Percentiles rank a stretch among this genome's conserved stretches.
These are phyloP conservation scores for Smallanthus sonchifolius DNA, from an alignment of 129 eudicot species.

Conservation along the genomic window DNA sequence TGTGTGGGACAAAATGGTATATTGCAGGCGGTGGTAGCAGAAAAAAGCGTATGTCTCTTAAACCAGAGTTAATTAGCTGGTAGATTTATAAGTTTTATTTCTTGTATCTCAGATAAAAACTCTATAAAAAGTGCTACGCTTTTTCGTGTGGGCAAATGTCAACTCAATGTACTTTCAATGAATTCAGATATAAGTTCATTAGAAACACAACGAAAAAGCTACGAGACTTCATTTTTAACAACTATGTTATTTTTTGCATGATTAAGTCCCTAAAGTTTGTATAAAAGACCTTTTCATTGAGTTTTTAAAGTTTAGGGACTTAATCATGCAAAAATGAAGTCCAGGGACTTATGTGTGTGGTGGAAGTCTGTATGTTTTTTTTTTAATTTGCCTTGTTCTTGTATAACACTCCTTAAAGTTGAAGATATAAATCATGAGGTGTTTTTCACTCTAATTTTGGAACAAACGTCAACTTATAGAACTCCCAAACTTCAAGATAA, in stretches of 20 bases:
- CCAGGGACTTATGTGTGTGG: not conserved
- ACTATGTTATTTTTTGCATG: not conserved
- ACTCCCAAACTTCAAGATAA: not conserved
- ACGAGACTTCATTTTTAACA: not conserved
- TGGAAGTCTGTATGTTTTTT: not conserved
- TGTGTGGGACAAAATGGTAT: slow-evolving; percentile 93
- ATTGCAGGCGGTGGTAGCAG: slow-evolving; percentile 96
- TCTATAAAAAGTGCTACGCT: not conserved
- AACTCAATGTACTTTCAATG: not conserved
- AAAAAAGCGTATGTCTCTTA: slow-evolving; percentile 58
- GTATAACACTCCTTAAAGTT: not conserved
- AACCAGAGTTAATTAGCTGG: not conserved
- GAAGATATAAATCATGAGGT: not conserved
- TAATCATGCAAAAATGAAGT: not conserved
- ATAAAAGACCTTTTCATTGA: not conserved
- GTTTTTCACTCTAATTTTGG: not conserved
- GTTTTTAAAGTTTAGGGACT: not conserved
- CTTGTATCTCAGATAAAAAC: not conserved
- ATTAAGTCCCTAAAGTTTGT: not conserved
- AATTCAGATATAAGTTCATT: not conserved
- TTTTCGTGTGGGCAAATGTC: not conserved
- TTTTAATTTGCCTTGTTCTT: not conserved
- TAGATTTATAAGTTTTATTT: slow-evolving; percentile 8
- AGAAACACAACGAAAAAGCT: not conserved
- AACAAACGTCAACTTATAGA: not conserved